Evolutionary conservation across 225 moss, liverwort and hornwort species (phyloP), one percentile per base, ranked within the genome.

Genomic region (Polytrichum commune): DNA sequence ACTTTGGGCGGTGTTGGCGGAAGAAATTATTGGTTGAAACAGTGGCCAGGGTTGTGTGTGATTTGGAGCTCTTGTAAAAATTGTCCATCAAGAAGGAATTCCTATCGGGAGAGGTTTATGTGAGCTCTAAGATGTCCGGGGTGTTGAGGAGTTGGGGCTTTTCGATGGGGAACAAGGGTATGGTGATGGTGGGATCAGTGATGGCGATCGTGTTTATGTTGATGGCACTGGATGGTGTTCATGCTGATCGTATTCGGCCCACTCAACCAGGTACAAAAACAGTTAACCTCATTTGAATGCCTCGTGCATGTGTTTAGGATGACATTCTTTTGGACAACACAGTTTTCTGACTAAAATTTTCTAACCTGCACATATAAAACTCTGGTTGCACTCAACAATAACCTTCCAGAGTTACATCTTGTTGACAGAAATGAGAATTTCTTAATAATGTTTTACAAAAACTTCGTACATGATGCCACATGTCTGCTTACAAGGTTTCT

Each of bases 191-290:
- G n/a, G 79, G 27, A 0, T 55, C 32, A 7, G 7, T 55, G 33
- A 29, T 77, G 0, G 27, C 65, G 8, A 18, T 87, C 55, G 62
- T 83, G 54, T 65, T 79, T 35, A 9, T 33, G 60, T 19, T 65
- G 53, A n/a, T 73, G 63, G 63, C 23, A 18, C 19, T 35, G 0
- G 62, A 62, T 38, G 64, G 69, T 6, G 69, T 60, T 58, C 26
- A 63, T 46, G 83, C 75, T 28, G 80, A 83, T 68, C 61, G 68
- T 19, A 54, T 73, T 33, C 86, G 73, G 19, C 73, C 83, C 70
- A 68, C 80, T 46, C 80, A 80, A 29, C 73, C 78, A 3, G 78
- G 86, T 86, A 46, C 46, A 46, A 46, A 46, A 46, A 4, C 46
- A 46, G 46, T 46, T 46, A 32, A 32, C 13, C 16, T 46, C 46